Evolutionary conservation across 352 stramenopile species (phyloP).

Genomic region (Globisporangium recalcitrans): DNA sequence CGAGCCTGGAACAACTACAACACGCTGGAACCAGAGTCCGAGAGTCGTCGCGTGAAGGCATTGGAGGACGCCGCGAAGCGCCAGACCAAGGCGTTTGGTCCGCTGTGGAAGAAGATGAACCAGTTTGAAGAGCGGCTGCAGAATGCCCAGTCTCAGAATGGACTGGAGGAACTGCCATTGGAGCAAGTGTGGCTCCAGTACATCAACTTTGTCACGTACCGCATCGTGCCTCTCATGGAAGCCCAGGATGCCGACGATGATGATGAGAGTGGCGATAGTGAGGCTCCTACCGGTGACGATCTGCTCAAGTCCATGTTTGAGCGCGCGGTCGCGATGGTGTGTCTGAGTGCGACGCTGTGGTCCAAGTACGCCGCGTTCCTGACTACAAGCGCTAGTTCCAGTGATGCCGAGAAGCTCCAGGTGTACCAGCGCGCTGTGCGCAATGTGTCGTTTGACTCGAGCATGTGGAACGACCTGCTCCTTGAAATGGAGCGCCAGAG

Average conservation of each 20-base stretch:
- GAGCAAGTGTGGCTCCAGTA: constrained; percentile 51
- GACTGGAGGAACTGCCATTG: constrained; percentile 17
- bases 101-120: constrained; percentile 60
- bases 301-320: constrained; percentile 53
- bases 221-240: constrained; percentile 33
- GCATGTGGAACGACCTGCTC: constrained; percentile 47
- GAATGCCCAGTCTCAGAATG: constrained; percentile 12
- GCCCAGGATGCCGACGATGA: background rate
- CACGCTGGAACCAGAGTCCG: constrained; percentile 21
- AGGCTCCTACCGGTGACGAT: constrained; percentile 5
- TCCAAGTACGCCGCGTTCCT: constrained; percentile 44
- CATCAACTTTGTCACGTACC: constrained; percentile 57
- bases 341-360: constrained; percentile 56
- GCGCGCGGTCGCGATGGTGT: constrained; percentile 44
- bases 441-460: constrained; percentile 67
- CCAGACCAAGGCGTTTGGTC: constrained; percentile 39
- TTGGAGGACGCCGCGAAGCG: constrained; percentile 27
- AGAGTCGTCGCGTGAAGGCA: constrained; percentile 2
- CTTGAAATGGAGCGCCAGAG: constrained; percentile 38
- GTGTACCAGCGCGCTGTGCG: constrained; percentile 39
- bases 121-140: constrained; percentile 36
- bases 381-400: background rate
- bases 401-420: constrained; percentile 13
- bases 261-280: background rate
- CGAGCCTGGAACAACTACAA: constrained; percentile 71